Base-by-base conservation (phyloP, 192 early-diverging fungal species). In the Jimgerdemannia flammicorona region DNA sequence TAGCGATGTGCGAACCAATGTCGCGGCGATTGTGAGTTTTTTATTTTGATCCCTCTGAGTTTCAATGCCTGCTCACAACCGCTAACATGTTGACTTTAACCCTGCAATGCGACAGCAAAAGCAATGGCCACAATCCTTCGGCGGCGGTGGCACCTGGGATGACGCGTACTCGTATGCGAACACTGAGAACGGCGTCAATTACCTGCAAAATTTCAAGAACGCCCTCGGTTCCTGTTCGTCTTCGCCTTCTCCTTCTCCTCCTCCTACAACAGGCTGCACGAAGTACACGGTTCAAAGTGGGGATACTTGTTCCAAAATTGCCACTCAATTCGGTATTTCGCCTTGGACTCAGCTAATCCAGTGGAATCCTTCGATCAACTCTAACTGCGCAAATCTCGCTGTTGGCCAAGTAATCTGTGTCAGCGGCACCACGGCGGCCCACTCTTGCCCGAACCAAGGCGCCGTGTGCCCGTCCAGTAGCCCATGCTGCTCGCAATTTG, bases 351-450 rank as follows among this genome's bases (percentile, higher is more conserved):
- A 72, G 11, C 49, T 72, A 18, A 18, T 40, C 17, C 49, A 18
- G n/a, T 72, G 44, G 43, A 72, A 72, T 72, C 71, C 71, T 17
- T 11, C 19, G 11, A 44, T 72, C 4, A 72, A 72, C 29, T 63
- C 42, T 18, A 59, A 42, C 10, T 72, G 71, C 43, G 40, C 71
- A 19, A 72, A 72, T 43, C 19, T 65, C 14, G 14, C 64, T 65
- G 19, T 65, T 65, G 64, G 64, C 14, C 64, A 65, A 19, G 64
- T 65, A 19, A 14, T 65, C 14, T 65, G 64, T 65, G 64, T 65
- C 19, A 19, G 14, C 64, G 64, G 29, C 29, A 14, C 49, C 14
- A 2, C 49, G 49, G 49, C 49, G 14, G 14, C 49, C 6, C 49
- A 6, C 49, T 59, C 49, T 29, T 29, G 29, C 29, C 29, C 29